phyloP scores from a whole-genome alignment of 176 grass and related monocot species.

The Paspalum notatum region DNA sequence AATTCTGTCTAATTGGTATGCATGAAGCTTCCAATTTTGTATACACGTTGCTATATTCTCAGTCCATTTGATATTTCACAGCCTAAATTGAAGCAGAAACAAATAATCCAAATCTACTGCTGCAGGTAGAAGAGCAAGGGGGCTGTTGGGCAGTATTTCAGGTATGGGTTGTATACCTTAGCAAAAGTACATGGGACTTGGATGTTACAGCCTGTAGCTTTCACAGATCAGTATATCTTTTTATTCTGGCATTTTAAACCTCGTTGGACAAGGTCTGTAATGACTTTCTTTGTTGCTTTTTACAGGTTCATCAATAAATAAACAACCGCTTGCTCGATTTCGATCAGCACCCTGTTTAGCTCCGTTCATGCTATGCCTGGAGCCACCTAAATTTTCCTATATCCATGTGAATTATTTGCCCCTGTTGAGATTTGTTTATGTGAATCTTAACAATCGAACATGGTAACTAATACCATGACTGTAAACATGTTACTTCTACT shows the following conservation, averaged over 20 bases:
- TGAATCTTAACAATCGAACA: neutral
- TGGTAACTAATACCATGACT: constrained; percentile 5
- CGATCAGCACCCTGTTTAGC: neutral
- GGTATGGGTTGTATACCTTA: no score
- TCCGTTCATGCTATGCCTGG: constrained; percentile 13
- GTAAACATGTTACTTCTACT: neutral
- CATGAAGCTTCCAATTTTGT: no score
- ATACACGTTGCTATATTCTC: no score
- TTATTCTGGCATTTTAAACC: neutral
- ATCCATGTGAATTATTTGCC: neutral
- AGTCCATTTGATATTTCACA: no score
- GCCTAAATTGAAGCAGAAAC: no score
- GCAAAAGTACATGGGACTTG: no score
- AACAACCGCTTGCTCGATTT: neutral
- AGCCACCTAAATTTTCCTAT: neutral
- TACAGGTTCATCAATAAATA: constrained; percentile 68
- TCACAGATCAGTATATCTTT: neutral
- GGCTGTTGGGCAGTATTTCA: no score
- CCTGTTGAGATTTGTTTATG: neutral
- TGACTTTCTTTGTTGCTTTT: constrained; percentile 20
- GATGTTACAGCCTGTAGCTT: neutral
- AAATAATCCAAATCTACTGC: no score
- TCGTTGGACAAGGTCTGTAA: neutral
- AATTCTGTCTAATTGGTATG: no score
- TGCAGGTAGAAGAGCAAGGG: no score